Conservation (phyloP, 768 basidiomycete genomes). For the Mycena albidolilacea region DNA sequence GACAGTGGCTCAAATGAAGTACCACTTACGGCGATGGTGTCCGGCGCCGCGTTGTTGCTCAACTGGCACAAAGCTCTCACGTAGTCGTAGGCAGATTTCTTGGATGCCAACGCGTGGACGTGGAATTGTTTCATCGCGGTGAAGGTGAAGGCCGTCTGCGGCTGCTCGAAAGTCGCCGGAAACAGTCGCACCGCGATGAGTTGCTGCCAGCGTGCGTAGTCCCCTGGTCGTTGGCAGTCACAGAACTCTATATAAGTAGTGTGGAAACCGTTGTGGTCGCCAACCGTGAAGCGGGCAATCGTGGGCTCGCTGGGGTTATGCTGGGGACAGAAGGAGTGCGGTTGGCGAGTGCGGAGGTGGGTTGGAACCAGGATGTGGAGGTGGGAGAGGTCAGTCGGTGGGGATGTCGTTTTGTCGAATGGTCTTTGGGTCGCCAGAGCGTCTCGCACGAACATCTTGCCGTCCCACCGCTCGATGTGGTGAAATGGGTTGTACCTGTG, state of each 20-base stretch:
- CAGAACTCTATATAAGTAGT: not conserved
- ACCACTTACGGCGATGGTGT: not conserved
- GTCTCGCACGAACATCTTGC: not conserved
- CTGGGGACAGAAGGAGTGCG: too few species aligned
- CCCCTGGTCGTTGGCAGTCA: not conserved
- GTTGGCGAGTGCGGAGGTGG: too few species aligned
- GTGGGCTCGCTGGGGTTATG: not conserved
- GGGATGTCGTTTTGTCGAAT: not conserved
- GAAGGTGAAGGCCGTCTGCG: constrained; percentile 38
- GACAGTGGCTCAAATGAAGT: not conserved
- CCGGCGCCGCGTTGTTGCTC: constrained; percentile 38
- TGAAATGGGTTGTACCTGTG: not conserved
- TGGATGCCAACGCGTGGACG: constrained; percentile 48
- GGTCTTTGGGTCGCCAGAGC: not conserved
- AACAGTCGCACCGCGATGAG: constrained; percentile 22
- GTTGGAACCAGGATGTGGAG: not conserved
- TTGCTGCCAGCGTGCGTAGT: constrained; percentile 1
- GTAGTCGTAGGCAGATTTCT: constrained; percentile 51
- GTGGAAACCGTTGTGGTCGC: not conserved
- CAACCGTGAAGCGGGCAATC: not conserved
- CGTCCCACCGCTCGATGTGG: not conserved
- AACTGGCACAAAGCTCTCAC: constrained; percentile 38
- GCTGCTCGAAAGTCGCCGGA: constrained; percentile 34
- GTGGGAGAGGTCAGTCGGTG: not conserved
- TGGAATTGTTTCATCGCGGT: constrained; percentile 47